Base-by-base conservation (phyloP, 208 protist genomes). In the Giardia muris region DNA sequence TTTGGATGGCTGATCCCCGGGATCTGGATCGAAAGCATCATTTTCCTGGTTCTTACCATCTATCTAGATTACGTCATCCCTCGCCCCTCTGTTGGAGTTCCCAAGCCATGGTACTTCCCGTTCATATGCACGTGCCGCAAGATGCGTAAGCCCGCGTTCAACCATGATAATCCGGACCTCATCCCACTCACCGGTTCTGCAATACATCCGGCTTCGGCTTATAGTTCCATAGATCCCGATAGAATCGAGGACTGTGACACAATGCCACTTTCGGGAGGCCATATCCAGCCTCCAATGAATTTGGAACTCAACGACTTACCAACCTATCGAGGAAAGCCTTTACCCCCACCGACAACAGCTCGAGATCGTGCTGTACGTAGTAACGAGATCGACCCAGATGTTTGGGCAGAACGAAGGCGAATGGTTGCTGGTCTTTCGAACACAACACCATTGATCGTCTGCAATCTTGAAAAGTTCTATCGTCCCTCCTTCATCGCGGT, bases 391-490 rank as follows among this genome's bases (percentile, higher is more conserved):
- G 90, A 92, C 44, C 3, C 1, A 2, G 90, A 92, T 57, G 90
- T 92, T 46, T 42, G 39, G 2, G 1, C 1, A 43, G 90, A 92
- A 57, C 90, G 90, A 1, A 2, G 46, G 57, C 47, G 1, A 1
- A 1, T 92, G 22, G 2, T 1, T 3, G 10, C 10, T 43, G 90
- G 90, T 0, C 3, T 86, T 39, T 10, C 19, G 2, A 30, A 4
- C 10, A 67, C 19, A 1, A 76, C 2, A 22, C 46, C 90, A 42
- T 19, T 92, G 45, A 43, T 76, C 39, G 90, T 76, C 1, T 19
- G 1, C 3, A 92, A 92, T 57, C 4, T 92, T 2, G 4, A 86
- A 57, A 92, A 92, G 43, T 2, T 46, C 3, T 92, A 76, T 43
- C 22, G 30, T 1, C 57, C 57, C 30, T 2, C 2, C 22, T 76